phyloP scores from a whole-genome alignment of 225 moss, liverwort and hornwort species.

The Polytrichum commune region DNA sequence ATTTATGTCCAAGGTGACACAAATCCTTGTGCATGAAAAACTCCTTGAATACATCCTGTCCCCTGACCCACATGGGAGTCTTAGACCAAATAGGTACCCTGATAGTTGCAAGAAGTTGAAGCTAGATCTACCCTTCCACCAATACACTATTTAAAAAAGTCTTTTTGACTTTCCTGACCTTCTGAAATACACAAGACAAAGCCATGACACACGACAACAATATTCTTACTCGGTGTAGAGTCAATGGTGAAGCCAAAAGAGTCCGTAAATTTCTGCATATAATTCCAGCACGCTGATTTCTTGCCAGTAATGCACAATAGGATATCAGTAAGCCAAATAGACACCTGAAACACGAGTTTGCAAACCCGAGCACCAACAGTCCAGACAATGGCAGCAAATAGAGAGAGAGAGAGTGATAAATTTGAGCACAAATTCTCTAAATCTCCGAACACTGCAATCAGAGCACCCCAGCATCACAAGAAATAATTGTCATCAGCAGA shows the following conservation, averaged over 20 bases:
- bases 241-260: constrained; percentile 31
- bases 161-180: no score
- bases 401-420: no score
- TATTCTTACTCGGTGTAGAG: constrained; percentile 60
- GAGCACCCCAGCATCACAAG: background rate
- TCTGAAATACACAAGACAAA: background rate
- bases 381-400: no score
- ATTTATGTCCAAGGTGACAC: constrained; percentile 42
- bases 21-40: constrained; percentile 53
- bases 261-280: constrained; percentile 55
- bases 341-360: background rate
- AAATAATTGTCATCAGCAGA: background rate
- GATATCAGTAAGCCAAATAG: background rate
- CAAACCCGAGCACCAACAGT: background rate
- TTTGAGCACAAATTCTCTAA: no score
- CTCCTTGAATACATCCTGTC: constrained; percentile 77
- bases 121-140: no score
- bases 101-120: no score
- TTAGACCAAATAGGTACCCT: constrained; percentile 8
- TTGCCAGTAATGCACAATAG: constrained; percentile 21
- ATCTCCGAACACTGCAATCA: no score
- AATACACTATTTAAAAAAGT: no score
- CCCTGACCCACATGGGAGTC: constrained; percentile 33
- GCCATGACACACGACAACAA: background rate
- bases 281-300: constrained; percentile 64